A percentile compares a stretch with the other conserved stretches of the same genome.
These are phyloP conservation scores for Melastoma candidum DNA, from an alignment of 441 rosid genomes.

Conservation along the genomic window DNA sequence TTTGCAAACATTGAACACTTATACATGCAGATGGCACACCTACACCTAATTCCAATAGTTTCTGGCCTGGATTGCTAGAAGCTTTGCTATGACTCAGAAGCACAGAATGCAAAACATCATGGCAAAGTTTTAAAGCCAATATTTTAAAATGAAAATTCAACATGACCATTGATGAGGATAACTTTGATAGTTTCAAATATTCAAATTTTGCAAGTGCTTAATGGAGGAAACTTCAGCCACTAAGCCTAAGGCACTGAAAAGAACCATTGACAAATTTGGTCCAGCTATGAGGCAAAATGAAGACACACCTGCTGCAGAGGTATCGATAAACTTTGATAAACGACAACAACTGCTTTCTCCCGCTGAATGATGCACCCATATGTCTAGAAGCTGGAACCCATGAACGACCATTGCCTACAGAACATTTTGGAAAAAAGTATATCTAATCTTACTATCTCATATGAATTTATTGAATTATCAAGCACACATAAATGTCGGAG, in stretches of 20 bases:
- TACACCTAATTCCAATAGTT: too few relatives aligned
- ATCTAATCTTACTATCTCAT: constrained; percentile 7
- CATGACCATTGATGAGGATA: constrained; percentile 1
- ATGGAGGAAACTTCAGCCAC: not conserved
- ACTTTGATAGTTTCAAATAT: constrained; percentile 3
- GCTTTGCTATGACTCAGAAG: too few relatives aligned
- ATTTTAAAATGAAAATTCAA: not conserved
- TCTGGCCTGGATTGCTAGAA: too few relatives aligned
- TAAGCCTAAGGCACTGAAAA: not conserved
- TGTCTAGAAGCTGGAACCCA: constrained; percentile 94
- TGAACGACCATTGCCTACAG: constrained; percentile 83
- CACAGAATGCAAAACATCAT: constrained; percentile 1
- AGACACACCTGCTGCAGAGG: constrained; percentile 60
- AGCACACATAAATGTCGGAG: not conserved
- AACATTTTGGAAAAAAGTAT: constrained; percentile 10
- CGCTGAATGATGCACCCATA: constrained; percentile 77
- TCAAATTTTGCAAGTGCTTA: not conserved
- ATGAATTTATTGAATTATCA: constrained; percentile 4
- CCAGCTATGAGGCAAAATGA: not conserved
- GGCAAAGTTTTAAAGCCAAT: constrained; percentile 2
- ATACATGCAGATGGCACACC: too few relatives aligned
- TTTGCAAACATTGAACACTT: too few relatives aligned
- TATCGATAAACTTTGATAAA: constrained; percentile 58
- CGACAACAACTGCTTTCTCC: constrained; percentile 50
- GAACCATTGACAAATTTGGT: not conserved